Evolutionary conservation across 2,329 filamentous ascomycete species (phyloP), one percentile per base, ranked within the genome.

Genomic region (Lecanosticta acicola): DNA sequence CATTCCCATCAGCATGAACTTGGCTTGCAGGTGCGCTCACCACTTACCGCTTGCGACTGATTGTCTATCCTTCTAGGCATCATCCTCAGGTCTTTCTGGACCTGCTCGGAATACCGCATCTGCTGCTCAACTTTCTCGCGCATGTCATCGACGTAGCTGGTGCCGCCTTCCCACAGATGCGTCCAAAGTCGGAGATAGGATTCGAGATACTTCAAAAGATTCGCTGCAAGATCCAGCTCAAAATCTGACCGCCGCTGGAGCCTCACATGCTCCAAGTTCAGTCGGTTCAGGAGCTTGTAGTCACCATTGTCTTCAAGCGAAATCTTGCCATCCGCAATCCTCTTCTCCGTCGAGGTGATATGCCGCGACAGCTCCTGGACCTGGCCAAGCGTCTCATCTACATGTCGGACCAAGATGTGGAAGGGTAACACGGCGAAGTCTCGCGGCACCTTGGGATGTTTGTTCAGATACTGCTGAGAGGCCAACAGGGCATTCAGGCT

Each of bases 41-140:
- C 41, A 45, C 59, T 32, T 41, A 62, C 60, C 38, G 62, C 55
- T 40, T 64, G 61, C 16, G 61, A 64, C 47, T 65, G 62, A 32
- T 62, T 62, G 46, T 65, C 62, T 43, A 65, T 62, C n/a, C 62
- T 52, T 32, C 57, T 46, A n/a, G 62, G 62, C 42, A 65, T 55
- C 40, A 65, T 56, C 18, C 60, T 54, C 4, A 65, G 50, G 45
- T 65, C 62, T 16, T 55, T 48, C 43, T 61, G 52, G 18, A 63
- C 58, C 43, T 65, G 62, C 32, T 59, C 48, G 2, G 57, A 59
- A 37, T 65, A 65, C 5, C 62, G 56, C 45, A 54, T 54, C 45
- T 65, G 62, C 55, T 65, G 62, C 39, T 64, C 59, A 9, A 61
- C 55, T 50, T 63, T 64, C 49, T 63, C 61, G 9, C 56, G 51